A percentile compares a stretch with the other conserved stretches of the same genome.
phyloP scores from a whole-genome alignment of 192 early-diverging fungal species.

The Linderina pennispora region DNA sequence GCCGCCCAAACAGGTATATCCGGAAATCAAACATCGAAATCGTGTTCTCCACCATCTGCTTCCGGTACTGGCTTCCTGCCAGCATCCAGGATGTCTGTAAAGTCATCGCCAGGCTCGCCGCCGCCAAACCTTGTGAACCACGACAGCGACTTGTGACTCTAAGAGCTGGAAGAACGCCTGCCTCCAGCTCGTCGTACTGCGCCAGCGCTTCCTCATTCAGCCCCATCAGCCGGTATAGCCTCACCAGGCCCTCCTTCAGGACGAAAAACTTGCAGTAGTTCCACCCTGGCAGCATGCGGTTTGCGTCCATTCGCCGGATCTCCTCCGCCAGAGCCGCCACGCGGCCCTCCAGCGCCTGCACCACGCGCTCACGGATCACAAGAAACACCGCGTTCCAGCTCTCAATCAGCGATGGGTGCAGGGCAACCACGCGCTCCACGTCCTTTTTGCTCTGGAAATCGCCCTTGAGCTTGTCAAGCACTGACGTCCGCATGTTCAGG shows the following conservation, averaged over 20 bases:
- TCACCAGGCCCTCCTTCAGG: constrained; percentile 85
- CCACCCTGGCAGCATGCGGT: constrained; percentile 95
- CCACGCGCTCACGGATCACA: constrained; percentile 53
- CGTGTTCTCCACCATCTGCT: constrained; percentile 82
- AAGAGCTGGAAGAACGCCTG: constrained; percentile 90
- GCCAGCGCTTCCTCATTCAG: constrained; percentile 82
- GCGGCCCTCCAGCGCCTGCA: constrained; percentile 74
- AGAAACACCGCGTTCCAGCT: constrained; percentile 38
- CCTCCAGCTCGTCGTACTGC: constrained; percentile 97
- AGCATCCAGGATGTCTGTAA: constrained; percentile 70
- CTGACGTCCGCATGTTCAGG: constrained; percentile 56
- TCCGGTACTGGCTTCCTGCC: constrained; percentile 76
- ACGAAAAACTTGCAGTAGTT: constrained; percentile 98
- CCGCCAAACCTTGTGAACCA: constrained; percentile 96
- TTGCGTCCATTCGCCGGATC: constrained; percentile 80
- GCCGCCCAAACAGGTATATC: constrained; percentile 92
- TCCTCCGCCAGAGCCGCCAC: constrained; percentile 50
- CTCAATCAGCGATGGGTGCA: constrained; percentile 15
- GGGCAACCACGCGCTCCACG: constrained; percentile 18
- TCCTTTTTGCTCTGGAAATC: constrained; percentile 64
- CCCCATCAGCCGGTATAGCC: constrained; percentile 82
- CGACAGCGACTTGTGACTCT: constrained; percentile 70
- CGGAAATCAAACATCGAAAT: constrained; percentile 96
- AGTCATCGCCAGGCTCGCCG: constrained; percentile 79
- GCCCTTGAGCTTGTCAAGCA: constrained; percentile 79